Percentiles rank a stretch among this genome's conserved stretches.
Evolutionary conservation across 805 yeast genomes (phyloP).

Genomic region (Naumovozyma dairenensis): DNA sequence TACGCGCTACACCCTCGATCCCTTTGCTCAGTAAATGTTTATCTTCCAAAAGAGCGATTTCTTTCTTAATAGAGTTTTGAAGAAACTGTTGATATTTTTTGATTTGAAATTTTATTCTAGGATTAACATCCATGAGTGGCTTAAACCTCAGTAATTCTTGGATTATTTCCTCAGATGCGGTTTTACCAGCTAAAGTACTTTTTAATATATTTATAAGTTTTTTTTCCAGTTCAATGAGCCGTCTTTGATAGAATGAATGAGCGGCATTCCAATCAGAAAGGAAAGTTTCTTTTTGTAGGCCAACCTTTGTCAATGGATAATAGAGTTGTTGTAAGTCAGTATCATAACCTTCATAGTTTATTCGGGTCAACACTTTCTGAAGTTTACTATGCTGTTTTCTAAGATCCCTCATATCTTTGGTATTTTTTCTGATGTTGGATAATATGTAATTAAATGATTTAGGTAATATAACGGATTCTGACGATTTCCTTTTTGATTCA

Average conservation of each 20-base stretch:
- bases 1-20: constrained; percentile 28
- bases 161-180: constrained; percentile 41
- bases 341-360: constrained; percentile 16
- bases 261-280: constrained; percentile 31
- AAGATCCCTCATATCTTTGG: constrained; percentile 25
- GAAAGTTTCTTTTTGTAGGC: constrained; percentile 29
- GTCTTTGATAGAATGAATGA: constrained; percentile 34
- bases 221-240: constrained; percentile 38
- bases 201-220: constrained; percentile 35
- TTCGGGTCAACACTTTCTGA: constrained; percentile 25
- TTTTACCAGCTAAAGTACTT: constrained; percentile 28
- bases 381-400: constrained; percentile 47
- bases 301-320: constrained; percentile 30
- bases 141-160: constrained; percentile 39
- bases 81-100: constrained; percentile 49
- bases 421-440: too few relatives aligned
- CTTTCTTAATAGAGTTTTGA: constrained; percentile 39
- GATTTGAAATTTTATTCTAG: constrained; percentile 46
- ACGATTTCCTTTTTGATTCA: not conserved
- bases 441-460: constrained; percentile 2
- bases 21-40: constrained; percentile 31
- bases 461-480: not conserved
- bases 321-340: constrained; percentile 35
- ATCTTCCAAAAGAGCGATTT: constrained; percentile 35
- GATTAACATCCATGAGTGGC: constrained; percentile 37